Evolutionary conservation across 179 eudicot species (phyloP).

Genomic region (Beta corolliflora): DNA sequence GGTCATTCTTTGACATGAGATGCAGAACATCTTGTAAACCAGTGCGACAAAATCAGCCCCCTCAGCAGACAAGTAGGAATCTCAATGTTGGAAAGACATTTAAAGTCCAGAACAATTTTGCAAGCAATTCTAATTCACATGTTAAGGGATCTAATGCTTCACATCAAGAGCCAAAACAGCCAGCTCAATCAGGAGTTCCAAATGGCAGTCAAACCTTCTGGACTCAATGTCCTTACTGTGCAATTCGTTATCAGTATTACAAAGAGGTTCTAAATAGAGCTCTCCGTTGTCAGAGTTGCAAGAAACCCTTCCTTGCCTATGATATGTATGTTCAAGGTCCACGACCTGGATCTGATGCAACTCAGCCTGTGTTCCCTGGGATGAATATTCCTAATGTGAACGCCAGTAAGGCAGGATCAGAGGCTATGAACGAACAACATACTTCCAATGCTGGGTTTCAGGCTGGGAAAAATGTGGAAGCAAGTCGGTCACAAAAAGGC

Average conservation of each 20-base stretch:
- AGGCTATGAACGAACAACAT: constrained; percentile 24
- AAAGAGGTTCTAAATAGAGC: constrained; percentile 42
- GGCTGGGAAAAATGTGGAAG: constrained; percentile 25
- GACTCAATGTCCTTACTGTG: constrained; percentile 63
- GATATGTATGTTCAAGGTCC: constrained; percentile 36
- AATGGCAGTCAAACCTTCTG: constrained; percentile 48
- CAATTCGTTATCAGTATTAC: constrained; percentile 48
- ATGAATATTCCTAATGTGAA: constrained; percentile 22
- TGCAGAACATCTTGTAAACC: constrained; percentile 33
- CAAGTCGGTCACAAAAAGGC: constrained; percentile 24
- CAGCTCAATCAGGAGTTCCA: constrained; percentile 32
- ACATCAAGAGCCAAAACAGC: constrained; percentile 31
- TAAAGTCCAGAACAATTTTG: constrained; percentile 26
- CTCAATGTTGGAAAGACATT: constrained; percentile 32
- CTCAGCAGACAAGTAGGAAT: constrained; percentile 36
- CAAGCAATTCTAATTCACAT: constrained; percentile 32
- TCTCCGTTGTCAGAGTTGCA: constrained; percentile 56
- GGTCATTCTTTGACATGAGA: constrained; percentile 43
- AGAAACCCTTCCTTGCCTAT: constrained; percentile 43
- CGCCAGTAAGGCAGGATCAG: constrained; percentile 14
- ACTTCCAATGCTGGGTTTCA: constrained; percentile 27
- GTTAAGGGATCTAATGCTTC: constrained; percentile 24
- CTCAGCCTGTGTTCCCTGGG: constrained; percentile 29
- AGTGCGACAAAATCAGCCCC: constrained; percentile 28
- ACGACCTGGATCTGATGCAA: constrained; percentile 25